These are phyloP conservation scores for Fusarium succisae DNA, from an alignment of 2,329 filamentous ascomycete genomes.

Conservation along the genomic window DNA sequence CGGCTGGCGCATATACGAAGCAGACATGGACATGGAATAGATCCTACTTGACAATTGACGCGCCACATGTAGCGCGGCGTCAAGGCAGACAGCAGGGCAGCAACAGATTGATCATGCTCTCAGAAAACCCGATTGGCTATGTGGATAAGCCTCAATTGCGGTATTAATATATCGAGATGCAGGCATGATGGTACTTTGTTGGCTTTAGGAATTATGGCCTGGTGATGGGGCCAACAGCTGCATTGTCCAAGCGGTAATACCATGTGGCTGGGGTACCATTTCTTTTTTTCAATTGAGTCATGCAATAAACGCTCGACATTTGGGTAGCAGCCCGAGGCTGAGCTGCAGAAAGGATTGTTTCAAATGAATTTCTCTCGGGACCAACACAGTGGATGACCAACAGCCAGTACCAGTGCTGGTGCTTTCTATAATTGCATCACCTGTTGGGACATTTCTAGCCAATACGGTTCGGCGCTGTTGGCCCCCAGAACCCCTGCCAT, in stretches of 20 bases:
- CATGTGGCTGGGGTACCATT: not conserved
- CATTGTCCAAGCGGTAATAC: accelerated
- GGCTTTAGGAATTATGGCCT: accelerated
- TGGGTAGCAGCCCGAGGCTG: not conserved
- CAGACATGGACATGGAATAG: not conserved
- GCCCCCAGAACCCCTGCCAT: not conserved
- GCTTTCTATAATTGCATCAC: not conserved
- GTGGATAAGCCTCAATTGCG: not conserved
- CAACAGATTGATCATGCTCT: accelerated
- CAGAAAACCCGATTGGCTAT: not conserved
- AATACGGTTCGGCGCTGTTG: not conserved
- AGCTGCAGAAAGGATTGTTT: not conserved
- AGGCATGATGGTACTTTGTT: not conserved
- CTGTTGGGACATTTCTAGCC: not conserved
- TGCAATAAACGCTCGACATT: not conserved
- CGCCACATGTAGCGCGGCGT: not conserved
- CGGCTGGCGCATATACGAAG: not conserved
- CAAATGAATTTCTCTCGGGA: not conserved
- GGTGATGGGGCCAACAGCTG: not conserved
- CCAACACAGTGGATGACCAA: not conserved
- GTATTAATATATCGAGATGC: not conserved
- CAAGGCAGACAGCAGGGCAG: not conserved
- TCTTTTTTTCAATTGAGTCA: not conserved
- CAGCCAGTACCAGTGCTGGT: not conserved
- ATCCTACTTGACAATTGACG: not conserved